phyloP scores from a whole-genome alignment of 331 rosid species.

The Erythrophleum ivorense region DNA sequence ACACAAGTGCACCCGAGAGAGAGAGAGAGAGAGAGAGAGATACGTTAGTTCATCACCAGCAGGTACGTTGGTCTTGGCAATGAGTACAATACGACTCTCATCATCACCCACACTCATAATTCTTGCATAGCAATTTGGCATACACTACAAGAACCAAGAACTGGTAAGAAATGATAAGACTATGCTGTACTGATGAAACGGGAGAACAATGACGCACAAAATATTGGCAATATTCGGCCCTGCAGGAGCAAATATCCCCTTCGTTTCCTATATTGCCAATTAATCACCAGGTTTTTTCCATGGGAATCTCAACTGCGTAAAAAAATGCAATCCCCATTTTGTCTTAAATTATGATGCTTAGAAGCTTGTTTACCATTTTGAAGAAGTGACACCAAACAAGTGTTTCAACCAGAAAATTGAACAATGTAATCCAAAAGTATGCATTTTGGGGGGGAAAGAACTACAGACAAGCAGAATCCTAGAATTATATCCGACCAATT shows the following conservation, averaged over 20 bases:
- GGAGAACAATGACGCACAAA: constrained; percentile 3
- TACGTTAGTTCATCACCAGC: constrained; percentile 95
- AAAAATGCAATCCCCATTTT: background rate
- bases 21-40: constrained; percentile 6
- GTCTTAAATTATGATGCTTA: background rate
- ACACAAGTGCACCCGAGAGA: background rate
- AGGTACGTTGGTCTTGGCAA: constrained; percentile 81
- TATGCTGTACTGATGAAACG: background rate
- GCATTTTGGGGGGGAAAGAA: background rate
- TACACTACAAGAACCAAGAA: constrained; percentile 61
- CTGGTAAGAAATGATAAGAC: constrained; percentile 16
- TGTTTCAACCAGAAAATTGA: background rate
- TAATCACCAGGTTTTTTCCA: background rate
- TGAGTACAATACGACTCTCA: constrained; percentile 94
- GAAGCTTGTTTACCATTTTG: background rate
- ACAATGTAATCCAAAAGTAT: background rate
- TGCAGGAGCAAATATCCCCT: background rate
- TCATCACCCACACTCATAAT: constrained; percentile 99
- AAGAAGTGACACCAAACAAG: background rate
- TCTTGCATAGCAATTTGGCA: constrained; percentile 99
- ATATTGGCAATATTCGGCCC: background rate
- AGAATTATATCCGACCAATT: background rate
- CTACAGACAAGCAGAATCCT: background rate
- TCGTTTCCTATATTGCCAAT: background rate
- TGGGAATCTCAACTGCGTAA: background rate